Evolutionary conservation across 805 yeast genomes (phyloP).

Genomic region (Pichia nanzhaoensis): DNA sequence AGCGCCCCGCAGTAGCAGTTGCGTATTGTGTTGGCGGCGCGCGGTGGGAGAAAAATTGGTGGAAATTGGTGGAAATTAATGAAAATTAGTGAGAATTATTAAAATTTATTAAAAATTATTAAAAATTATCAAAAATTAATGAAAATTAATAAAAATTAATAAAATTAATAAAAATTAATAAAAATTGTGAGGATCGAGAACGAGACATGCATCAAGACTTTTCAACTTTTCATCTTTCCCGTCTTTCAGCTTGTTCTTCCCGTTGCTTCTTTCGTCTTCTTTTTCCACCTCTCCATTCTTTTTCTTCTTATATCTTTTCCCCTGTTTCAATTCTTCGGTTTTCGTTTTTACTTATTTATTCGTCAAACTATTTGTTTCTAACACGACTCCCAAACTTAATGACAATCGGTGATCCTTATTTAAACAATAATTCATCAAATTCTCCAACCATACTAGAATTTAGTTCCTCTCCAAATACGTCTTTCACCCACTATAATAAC

Average conservation of each 20-base stretch:
- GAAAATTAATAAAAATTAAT: neutral
- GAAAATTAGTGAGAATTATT: neutral
- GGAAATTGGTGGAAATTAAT: too few species aligned
- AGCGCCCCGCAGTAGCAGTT: too few species aligned
- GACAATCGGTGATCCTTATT: slow-evolving; percentile 6
- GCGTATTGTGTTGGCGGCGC: too few species aligned
- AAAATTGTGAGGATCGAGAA: neutral
- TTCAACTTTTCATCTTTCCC: neutral
- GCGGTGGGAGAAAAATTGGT: too few species aligned
- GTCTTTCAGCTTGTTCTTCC: neutral
- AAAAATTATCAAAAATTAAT: too few species aligned
- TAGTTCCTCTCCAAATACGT: slow-evolving; percentile 3
- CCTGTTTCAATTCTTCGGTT: slow-evolving; percentile 1
- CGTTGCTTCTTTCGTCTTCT: neutral
- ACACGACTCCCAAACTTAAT: neutral
- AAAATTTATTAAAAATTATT: too few species aligned
- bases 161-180: neutral
- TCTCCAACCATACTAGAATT: slow-evolving; percentile 11
- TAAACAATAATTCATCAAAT: neutral
- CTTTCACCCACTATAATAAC: neutral
- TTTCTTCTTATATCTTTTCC: slow-evolving; percentile 1
- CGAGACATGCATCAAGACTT: neutral
- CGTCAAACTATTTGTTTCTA: too few species aligned
- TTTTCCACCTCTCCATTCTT: slow-evolving; percentile 2
- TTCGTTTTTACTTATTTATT: neutral